phyloP scores from a whole-genome alignment of 305 asterid genomes.

The Withania somnifera region DNA sequence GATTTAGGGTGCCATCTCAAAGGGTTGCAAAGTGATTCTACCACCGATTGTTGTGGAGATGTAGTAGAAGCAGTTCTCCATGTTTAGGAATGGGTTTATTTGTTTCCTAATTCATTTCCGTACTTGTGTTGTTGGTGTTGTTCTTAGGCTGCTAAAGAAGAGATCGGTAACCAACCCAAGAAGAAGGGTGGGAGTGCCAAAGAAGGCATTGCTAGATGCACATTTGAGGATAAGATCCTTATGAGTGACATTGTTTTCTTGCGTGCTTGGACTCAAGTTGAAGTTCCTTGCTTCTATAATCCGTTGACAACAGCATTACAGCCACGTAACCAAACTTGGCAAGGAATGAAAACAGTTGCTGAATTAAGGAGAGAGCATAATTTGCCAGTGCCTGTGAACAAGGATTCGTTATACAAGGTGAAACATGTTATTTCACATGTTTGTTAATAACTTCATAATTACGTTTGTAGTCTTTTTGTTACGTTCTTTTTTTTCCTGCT shows the following conservation, averaged over 20 bases:
- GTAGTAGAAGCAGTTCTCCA: neutral
- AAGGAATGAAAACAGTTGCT: constrained; percentile 87
- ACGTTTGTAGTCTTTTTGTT: neutral
- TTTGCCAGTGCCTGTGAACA: constrained; percentile 67
- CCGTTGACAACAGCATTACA: constrained; percentile 91
- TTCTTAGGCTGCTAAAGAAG: constrained; percentile 81
- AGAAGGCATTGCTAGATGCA: constrained; percentile 95
- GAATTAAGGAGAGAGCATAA: constrained; percentile 75
- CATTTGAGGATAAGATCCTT: constrained; percentile 85
- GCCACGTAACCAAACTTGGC: constrained; percentile 76
- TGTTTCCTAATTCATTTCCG: neutral
- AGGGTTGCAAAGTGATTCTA: neutral
- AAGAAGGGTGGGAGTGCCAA: constrained; percentile 71
- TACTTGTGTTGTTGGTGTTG: neutral
- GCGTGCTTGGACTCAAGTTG: constrained; percentile 98
- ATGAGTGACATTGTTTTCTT: constrained; percentile 83
- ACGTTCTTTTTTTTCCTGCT: constrained; percentile 1
- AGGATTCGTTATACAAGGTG: constrained; percentile 85
- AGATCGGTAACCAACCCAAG: constrained; percentile 55
- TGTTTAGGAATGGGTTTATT: neutral
- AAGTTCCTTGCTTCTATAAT: constrained; percentile 77
- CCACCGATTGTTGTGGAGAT: neutral
- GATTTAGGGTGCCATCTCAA: neutral
- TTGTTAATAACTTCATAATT: neutral
- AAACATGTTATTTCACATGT: neutral